Evolutionary conservation across 352 stramenopile species (phyloP).

Genomic region (Pelagophyceae sp.): DNA sequence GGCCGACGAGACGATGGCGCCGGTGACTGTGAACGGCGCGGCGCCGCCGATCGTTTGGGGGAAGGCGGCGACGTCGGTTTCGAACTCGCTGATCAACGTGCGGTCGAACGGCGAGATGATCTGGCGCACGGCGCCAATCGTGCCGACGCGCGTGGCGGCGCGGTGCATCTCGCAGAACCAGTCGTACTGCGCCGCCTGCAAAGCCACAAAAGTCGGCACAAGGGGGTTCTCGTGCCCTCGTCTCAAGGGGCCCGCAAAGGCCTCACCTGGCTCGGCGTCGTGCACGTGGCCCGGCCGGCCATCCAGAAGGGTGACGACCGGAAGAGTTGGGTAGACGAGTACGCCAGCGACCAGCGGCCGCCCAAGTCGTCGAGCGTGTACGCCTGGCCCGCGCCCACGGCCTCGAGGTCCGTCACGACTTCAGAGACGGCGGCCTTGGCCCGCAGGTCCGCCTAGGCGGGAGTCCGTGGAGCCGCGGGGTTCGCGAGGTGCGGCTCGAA

Average conservation of each 20-base stretch:
- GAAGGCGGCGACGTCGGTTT: slow-evolving; percentile 47
- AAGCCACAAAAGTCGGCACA: too few relatives aligned
- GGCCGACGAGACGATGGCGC: slow-evolving; percentile 52
- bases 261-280: slow-evolving; percentile 38
- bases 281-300: slow-evolving; percentile 47
- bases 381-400: neutral
- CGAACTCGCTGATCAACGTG: slow-evolving; percentile 50
- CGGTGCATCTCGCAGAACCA: slow-evolving; percentile 64
- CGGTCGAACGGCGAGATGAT: slow-evolving; percentile 34
- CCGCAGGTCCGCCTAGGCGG: too few relatives aligned
- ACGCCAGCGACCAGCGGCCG: slow-evolving; percentile 47
- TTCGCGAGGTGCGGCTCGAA: too few relatives aligned
- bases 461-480: too few relatives aligned
- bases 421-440: neutral
- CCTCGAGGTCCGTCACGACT: neutral
- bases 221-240: too few relatives aligned
- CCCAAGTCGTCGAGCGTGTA: neutral
- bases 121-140: slow-evolving; percentile 49
- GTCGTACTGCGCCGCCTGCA: slow-evolving; percentile 47
- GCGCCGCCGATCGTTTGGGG: slow-evolving; percentile 48
- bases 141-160: slow-evolving; percentile 46
- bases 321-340: slow-evolving; percentile 50
- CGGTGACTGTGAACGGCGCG: slow-evolving; percentile 47
- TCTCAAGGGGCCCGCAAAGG: too few relatives aligned
- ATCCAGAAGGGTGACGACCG: slow-evolving; percentile 57